phyloP scores from a whole-genome alignment of 495 filamentous ascomycete species.

The Annulohypoxylon bovei region DNA sequence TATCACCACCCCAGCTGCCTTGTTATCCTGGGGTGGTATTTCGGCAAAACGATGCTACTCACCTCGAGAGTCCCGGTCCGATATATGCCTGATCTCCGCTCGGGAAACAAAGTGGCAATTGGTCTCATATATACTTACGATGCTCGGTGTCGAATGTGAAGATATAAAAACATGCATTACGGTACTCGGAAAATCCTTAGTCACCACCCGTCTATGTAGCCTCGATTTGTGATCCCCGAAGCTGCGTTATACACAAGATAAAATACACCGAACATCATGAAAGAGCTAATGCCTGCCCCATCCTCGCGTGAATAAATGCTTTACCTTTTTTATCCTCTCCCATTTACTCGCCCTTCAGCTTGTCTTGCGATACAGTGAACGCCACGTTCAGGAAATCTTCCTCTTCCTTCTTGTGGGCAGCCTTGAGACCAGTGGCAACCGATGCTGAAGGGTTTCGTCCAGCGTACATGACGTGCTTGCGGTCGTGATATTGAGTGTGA shows the following conservation, averaged over 20 bases:
- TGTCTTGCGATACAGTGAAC: conserved; percentile 69
- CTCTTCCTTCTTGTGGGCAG: conserved; percentile 91
- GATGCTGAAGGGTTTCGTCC: conserved; percentile 88
- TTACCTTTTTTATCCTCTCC: conserved; percentile 9
- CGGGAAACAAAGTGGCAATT: background rate
- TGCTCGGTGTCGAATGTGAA: conserved; percentile 2
- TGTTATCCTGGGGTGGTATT: conserved; percentile 15
- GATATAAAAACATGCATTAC: conserved; percentile 31
- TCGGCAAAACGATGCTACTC: background rate
- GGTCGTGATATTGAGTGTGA: conserved; percentile 86
- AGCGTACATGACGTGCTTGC: conserved; percentile 96
- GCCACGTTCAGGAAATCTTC: conserved; percentile 84
- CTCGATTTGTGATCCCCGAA: conserved; percentile 36
- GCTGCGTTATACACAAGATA: conserved; percentile 48
- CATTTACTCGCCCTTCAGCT: conserved; percentile 75
- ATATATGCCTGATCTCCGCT: conserved; percentile 13
- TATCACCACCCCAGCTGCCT: conserved; percentile 39
- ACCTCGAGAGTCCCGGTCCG: conserved; percentile 11
- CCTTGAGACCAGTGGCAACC: conserved; percentile 93
- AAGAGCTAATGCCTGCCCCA: conserved; percentile 26
- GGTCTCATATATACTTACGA: background rate
- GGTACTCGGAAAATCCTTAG: conserved; percentile 32
- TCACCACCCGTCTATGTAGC: conserved; percentile 42
- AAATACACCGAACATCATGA: conserved; percentile 42
- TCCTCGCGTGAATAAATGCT: conserved; percentile 32